phyloP scores from a whole-genome alignment of 2,329 filamentous ascomycete genomes.

The Neonectria neomacrospora region DNA sequence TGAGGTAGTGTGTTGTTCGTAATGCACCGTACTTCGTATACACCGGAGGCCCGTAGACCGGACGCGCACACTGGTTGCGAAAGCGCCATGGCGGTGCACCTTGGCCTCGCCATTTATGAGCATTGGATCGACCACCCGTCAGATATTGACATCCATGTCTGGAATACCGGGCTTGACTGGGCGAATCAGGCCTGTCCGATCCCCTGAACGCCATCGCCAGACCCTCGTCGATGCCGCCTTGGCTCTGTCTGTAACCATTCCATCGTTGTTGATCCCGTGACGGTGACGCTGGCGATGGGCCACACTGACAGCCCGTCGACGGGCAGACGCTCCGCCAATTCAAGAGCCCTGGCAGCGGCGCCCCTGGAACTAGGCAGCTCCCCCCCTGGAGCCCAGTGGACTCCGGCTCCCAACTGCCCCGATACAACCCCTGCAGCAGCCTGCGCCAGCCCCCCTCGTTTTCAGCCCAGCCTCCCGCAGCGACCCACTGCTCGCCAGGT shows the following conservation, averaged over 20 bases:
- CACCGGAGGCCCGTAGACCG: background rate
- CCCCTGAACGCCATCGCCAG: slow-evolving; percentile 9
- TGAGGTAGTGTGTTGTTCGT: slow-evolving; percentile 14
- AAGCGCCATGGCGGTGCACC: slow-evolving; percentile 36
- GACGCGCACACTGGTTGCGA: slow-evolving; percentile 30
- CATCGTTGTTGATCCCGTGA: slow-evolving; percentile 11
- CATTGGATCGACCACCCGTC: slow-evolving; percentile 1
- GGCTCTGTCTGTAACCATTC: background rate
- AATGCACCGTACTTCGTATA: background rate
- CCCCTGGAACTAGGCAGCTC: slow-evolving; percentile 22
- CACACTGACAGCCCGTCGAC: slow-evolving; percentile 21
- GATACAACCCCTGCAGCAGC: slow-evolving; percentile 41
- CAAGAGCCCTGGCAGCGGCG: slow-evolving; percentile 17
- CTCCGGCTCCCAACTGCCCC: slow-evolving; percentile 21
- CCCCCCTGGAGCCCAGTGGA: slow-evolving; percentile 7
- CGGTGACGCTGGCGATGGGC: slow-evolving; percentile 16
- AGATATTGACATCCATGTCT: slow-evolving; percentile 20
- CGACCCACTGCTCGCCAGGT: slow-evolving; percentile 32
- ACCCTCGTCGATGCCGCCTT: slow-evolving; percentile 8
- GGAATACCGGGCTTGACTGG: slow-evolving; percentile 33
- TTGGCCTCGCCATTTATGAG: slow-evolving; percentile 17
- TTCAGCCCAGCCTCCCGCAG: slow-evolving; percentile 45
- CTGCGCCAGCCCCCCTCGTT: slow-evolving; percentile 49
- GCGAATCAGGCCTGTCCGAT: slow-evolving; percentile 21
- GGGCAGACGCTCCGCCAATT: slow-evolving; percentile 3